Base-by-base conservation (phyloP, 148 eudicot species). In the Mesembryanthemum crystallinum region DNA sequence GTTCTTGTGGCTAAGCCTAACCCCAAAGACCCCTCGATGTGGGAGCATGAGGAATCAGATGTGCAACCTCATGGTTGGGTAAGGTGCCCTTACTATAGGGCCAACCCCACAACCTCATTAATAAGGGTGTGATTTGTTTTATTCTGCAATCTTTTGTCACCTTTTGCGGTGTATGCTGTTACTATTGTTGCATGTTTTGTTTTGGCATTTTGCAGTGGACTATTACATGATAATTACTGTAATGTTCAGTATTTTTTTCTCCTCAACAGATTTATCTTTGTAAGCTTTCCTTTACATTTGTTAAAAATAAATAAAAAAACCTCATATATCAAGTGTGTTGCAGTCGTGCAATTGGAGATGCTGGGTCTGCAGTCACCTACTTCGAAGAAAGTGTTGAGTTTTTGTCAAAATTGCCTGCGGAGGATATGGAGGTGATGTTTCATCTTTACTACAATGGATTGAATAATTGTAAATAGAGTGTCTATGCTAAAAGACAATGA, bases 261-360 rank as follows among this genome's bases (percentile, higher is more conserved):
- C n/a, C 28, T 52, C 35, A 7, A 17, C 57, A 52, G n/a, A 76
- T 54, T 11, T 25, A 57, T 42, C 32, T 58, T 45, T 12, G 12
- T 55, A 20, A n/a, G 23, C 63, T 71, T 28, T 69, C 28, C 23
- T 72, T 23, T 63, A 14, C 23, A 18, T 35, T 33, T 24, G 49
- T 17, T n/a, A 35, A 35, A 35, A 35, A 35, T 35, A 35, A 30
- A 45, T 21, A 14, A 57, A 27, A 32, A 33, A 42, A 64, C 52
- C 52, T 37, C 60, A 65, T 43, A 69, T 42, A 59, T 58, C 45
- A 14, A 63, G 20, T 84, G 70, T 82, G 47, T 79, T 87, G 82
- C 91, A 95, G 98, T 80, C 96, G 96, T 76, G 96, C 97, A 32
- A 78, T 82, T 63, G 98, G 96, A 64, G 98, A 95, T 82, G 80